Evolutionary conservation across 2,329 filamentous ascomycete species (phyloP), one percentile per base, ranked within the genome.

Genomic region (Taxawa tesnikishii): DNA sequence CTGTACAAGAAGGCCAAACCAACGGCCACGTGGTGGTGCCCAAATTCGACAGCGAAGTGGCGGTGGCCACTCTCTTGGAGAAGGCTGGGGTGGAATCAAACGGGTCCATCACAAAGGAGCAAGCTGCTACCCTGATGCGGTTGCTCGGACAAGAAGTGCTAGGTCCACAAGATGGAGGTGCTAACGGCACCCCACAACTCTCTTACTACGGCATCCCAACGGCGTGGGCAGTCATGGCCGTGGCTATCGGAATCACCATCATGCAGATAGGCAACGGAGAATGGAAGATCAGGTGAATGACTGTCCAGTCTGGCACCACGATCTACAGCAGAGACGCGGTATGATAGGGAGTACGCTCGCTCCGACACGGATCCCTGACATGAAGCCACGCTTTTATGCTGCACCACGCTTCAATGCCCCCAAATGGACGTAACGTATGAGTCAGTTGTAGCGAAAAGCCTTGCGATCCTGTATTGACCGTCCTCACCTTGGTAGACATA

Each of bases 11-110:
- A 11, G 27, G 9, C 5, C 8, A 12, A 15, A 29, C 14, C 12
- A 29, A 29, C 12, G 27, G 27, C 14, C 27, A 29, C 17, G 27
- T 15, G 11, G 10, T 29, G 12, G 27, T 6, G 15, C 27, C 27
- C 11, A 29, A 10, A 7, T 11, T 8, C 8, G 27, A 29, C 15
- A 27, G 12, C 14, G 12, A 6, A 11, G 9, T 29, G 10, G 15
- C 12, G 9, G 15, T 29, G 12, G 15, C 27, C 8, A 10, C 27
- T 15, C 15, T 29, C 8, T 17, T 29, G 15, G 27, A 29, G 17
- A 28, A 28, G 18, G 33, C 33, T 13, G 33, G 33, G 9, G 25
- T 35, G 18, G 28, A 35, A 4, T 15, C 33, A 10, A 31, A 21
- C 5, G 24, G 15, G 11, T 23, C 33, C 16, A 17, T 35, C 9